These are phyloP conservation scores for Penicillium angulare DNA, from an alignment of 495 filamentous ascomycete species.

Conservation along the genomic window DNA sequence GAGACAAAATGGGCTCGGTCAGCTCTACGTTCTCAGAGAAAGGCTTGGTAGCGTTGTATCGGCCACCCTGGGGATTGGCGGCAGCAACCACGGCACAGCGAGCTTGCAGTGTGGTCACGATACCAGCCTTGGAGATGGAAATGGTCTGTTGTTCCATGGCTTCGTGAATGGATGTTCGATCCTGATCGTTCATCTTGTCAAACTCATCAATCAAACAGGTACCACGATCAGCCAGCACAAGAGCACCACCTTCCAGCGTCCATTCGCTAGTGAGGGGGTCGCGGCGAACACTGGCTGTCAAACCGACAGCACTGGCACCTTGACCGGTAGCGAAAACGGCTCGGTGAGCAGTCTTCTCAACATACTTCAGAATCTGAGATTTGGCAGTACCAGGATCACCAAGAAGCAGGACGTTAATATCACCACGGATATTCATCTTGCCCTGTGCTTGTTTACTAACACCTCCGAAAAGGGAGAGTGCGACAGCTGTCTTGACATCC, in stretches of 20 bases:
- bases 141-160: constrained; percentile 99
- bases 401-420: constrained; percentile 96
- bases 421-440: constrained; percentile 86
- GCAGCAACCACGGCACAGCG: constrained; percentile 96
- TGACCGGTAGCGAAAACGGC: constrained; percentile 99
- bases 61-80: constrained; percentile 92
- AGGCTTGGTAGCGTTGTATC: constrained; percentile 94
- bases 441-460: constrained; percentile 88
- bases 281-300: constrained; percentile 93
- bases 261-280: constrained; percentile 96
- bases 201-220: constrained; percentile 99
- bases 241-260: constrained; percentile 95
- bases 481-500: constrained; percentile 97
- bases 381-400: constrained; percentile 99
- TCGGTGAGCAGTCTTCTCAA: constrained; percentile 95
- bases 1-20: constrained; percentile 95
- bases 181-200: constrained; percentile 99
- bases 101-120: constrained; percentile 97
- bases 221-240: constrained; percentile 93
- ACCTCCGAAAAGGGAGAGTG: constrained; percentile 91
- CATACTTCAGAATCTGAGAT: constrained; percentile 96
- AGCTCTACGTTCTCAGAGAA: constrained; percentile 96
- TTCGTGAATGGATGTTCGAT: constrained; percentile 97
- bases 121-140: constrained; percentile 98
- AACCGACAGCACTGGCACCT: constrained; percentile 94